These are phyloP conservation scores for Rubus idaeus DNA, from an alignment of 306 rosid species.

Conservation along the genomic window DNA sequence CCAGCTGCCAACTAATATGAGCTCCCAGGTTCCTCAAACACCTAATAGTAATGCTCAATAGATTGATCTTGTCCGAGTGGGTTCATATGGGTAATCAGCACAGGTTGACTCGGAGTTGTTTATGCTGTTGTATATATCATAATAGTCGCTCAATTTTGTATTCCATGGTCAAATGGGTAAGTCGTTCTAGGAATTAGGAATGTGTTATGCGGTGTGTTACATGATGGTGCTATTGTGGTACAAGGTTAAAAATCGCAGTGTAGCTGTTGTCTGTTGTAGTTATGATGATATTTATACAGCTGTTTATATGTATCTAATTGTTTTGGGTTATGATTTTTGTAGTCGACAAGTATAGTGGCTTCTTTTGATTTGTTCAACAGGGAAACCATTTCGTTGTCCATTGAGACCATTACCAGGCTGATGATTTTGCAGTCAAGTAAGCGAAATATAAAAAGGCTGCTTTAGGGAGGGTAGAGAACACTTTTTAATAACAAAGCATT, in stretches of 20 bases:
- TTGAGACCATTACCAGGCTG: neutral
- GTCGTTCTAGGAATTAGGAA: neutral
- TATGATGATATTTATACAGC: neutral
- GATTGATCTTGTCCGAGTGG: neutral
- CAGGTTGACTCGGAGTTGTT: neutral
- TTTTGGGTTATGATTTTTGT: neutral
- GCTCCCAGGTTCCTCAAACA: neutral
- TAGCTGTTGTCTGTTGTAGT: neutral
- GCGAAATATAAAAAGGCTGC: no score
- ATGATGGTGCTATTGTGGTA: neutral
- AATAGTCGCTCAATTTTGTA: constrained; percentile 8
- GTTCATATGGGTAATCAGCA: neutral
- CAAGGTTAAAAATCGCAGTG: neutral
- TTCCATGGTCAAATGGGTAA: neutral
- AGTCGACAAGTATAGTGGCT: neutral
- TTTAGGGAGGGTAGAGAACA: no score
- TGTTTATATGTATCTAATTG: neutral
- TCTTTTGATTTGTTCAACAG: neutral
- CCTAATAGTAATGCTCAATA: constrained; percentile 3
- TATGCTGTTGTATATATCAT: neutral
- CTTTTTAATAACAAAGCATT: no score
- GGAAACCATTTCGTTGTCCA: neutral
- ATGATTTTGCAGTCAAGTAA: neutral
- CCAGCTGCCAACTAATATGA: constrained; percentile 22
- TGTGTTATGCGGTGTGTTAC: neutral